Percentiles rank a stretch among this genome's conserved stretches.
These are phyloP conservation scores for Lippia alba DNA, from an alignment of 305 asterid species.

Conservation along the genomic window DNA sequence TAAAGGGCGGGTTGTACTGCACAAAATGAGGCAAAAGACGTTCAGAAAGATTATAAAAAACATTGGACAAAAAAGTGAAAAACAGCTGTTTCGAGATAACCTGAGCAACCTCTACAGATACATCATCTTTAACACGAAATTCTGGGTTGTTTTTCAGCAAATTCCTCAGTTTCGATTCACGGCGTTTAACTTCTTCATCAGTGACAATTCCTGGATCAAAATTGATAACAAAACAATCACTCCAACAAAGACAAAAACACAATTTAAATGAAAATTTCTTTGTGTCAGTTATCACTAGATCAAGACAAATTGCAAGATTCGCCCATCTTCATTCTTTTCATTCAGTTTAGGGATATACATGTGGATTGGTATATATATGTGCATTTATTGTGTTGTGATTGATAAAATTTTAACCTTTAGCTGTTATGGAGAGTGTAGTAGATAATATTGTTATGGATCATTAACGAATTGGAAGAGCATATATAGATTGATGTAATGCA, in stretches of 20 bases:
- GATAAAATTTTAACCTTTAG: no score
- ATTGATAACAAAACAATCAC: not conserved
- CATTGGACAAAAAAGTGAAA: not conserved
- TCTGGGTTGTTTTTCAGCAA: slow-evolving; percentile 54
- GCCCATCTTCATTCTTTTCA: no score
- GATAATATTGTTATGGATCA: not conserved
- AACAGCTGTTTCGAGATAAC: slow-evolving; percentile 32
- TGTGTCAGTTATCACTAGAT: no score
- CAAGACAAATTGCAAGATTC: no score
- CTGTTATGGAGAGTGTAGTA: no score
- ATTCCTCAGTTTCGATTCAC: slow-evolving; percentile 65
- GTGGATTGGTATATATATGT: no score
- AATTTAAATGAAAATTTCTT: not conserved
- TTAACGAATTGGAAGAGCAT: not conserved
- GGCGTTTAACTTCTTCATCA: slow-evolving; percentile 72
- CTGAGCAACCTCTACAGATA: slow-evolving; percentile 82
- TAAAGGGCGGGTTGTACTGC: slow-evolving; percentile 94
- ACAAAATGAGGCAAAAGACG: slow-evolving; percentile 10
- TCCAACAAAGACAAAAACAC: not conserved
- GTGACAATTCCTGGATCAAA: slow-evolving; percentile 63
- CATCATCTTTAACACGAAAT: slow-evolving; percentile 60
- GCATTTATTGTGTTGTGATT: no score
- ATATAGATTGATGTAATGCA: not conserved
- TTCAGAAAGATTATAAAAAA: slow-evolving; percentile 20
- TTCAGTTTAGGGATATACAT: no score